Percentiles rank a stretch among this genome's conserved stretches.
Evolutionary conservation across 2,329 filamentous ascomycete genomes (phyloP).

Genomic region (Coleophoma crateriformis): DNA sequence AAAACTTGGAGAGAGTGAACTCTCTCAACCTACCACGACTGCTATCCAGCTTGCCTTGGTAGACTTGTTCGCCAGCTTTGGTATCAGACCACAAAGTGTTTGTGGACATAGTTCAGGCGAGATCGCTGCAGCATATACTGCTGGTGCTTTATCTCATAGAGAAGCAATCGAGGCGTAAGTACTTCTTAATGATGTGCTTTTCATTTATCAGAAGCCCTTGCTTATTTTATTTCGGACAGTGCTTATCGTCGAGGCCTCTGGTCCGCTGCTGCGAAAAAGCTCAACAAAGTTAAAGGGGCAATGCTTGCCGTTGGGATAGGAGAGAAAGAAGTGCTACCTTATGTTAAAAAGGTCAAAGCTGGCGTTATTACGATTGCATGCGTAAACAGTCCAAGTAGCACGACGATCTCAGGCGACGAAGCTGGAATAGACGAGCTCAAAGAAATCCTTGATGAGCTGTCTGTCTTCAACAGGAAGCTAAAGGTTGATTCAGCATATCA

Average conservation of each 20-base stretch:
- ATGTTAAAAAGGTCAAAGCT: constrained; percentile 25
- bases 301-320: background rate
- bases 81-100: constrained; percentile 29
- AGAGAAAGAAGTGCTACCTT: background rate
- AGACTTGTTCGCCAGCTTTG: constrained; percentile 34
- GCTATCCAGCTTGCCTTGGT: constrained; percentile 39
- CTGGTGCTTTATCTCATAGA: constrained; percentile 23
- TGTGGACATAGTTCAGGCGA: constrained; percentile 40
- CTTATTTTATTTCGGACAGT: background rate
- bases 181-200: background rate
- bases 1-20: constrained; percentile 13
- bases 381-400: background rate
- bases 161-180: constrained; percentile 30
- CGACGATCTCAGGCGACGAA: background rate
- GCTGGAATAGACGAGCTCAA: background rate
- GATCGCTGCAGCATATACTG: constrained; percentile 37
- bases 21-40: constrained; percentile 34
- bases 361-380: constrained; percentile 14
- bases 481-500: background rate
- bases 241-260: constrained; percentile 31
- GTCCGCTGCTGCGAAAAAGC: constrained; percentile 20
- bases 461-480: background rate
- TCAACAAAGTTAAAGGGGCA: constrained; percentile 9
- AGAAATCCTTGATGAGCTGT: background rate
- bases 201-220: no score